A percentile compares a stretch with the other conserved stretches of the same genome.
phyloP scores from a whole-genome alignment of 2,329 filamentous ascomycete genomes.

The Chalaropsis ovoidea region DNA sequence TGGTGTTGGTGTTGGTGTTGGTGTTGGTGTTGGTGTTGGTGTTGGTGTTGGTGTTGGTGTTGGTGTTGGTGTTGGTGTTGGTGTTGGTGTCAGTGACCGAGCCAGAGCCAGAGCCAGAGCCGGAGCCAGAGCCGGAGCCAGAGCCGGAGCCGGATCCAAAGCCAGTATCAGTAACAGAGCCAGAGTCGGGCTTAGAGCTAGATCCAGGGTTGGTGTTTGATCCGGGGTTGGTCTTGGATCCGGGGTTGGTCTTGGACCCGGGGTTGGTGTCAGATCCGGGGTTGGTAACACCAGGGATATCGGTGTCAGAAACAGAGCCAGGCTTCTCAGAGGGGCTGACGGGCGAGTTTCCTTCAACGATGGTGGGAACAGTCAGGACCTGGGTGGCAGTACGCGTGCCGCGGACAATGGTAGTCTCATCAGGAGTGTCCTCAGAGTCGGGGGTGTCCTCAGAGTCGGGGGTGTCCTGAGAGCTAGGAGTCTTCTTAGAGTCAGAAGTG shows the following conservation, averaged over 20 bases:
- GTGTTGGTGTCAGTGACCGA: slow-evolving; percentile 13
- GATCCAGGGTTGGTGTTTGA: not conserved
- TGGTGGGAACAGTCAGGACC: slow-evolving; percentile 31
- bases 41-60: too few relatives aligned
- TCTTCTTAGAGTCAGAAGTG: not conserved
- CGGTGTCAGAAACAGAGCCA: slow-evolving; percentile 31
- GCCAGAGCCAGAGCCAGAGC: slow-evolving; percentile 9
- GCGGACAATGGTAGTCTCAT: slow-evolving; percentile 33
- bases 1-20: too few relatives aligned
- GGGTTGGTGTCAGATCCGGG: not conserved
- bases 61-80: too few relatives aligned
- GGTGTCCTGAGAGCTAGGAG: slow-evolving; percentile 46
- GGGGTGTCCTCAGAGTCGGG: slow-evolving; percentile 34
- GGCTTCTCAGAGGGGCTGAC: slow-evolving; percentile 25
- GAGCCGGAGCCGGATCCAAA: slow-evolving; percentile 13
- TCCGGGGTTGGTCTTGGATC: not conserved
- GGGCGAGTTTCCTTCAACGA: slow-evolving; percentile 32
- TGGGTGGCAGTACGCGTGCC: slow-evolving; percentile 36
- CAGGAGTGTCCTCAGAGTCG: slow-evolving; percentile 28
- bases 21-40: too few relatives aligned
- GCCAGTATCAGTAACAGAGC: too few relatives aligned
- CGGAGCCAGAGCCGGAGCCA: slow-evolving; percentile 7
- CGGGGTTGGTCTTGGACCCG: not conserved
- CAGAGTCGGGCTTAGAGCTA: not conserved
- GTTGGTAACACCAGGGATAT: not conserved